phyloP scores from a whole-genome alignment of 805 yeast species.

The Suhomyces xylopsoci region DNA sequence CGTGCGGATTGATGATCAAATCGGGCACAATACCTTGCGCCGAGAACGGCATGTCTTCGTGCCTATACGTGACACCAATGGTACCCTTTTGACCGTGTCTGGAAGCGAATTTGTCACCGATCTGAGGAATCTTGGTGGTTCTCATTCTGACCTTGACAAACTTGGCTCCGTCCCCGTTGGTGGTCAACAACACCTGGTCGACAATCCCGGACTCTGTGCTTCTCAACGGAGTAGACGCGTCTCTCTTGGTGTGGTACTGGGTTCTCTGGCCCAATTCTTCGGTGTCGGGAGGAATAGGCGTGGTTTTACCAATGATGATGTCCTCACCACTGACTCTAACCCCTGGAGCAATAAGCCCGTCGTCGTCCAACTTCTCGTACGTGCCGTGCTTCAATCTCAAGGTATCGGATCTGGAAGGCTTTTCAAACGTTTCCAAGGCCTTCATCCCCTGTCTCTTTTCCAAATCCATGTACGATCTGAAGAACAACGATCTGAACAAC shows the following conservation, averaged over 20 bases:
- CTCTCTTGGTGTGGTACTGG: conserved; percentile 96
- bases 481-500: conserved; percentile 89
- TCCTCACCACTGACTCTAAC: conserved; percentile 98
- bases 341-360: conserved; percentile 97
- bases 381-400: conserved; percentile 96
- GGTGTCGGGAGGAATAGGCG: conserved; percentile 98
- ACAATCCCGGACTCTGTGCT: conserved; percentile 98
- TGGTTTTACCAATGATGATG: conserved; percentile 96
- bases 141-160: conserved; percentile 98
- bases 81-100: conserved; percentile 99
- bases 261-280: conserved; percentile 99
- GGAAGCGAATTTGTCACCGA: conserved; percentile 98
- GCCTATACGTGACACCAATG: conserved; percentile 96
- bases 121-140: conserved; percentile 97
- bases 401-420: conserved; percentile 93
- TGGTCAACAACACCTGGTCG: conserved; percentile 93
- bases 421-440: conserved; percentile 95
- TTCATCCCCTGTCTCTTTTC: conserved; percentile 99
- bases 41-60: conserved; percentile 98
- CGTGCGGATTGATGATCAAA: conserved; percentile 96
- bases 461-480: conserved; percentile 97
- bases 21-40: conserved; percentile 97
- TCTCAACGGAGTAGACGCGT: conserved; percentile 96
- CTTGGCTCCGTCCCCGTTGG: conserved; percentile 96
- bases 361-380: conserved; percentile 96